phyloP scores from a whole-genome alignment of 129 eudicot species.

The Artemisia tridentata region DNA sequence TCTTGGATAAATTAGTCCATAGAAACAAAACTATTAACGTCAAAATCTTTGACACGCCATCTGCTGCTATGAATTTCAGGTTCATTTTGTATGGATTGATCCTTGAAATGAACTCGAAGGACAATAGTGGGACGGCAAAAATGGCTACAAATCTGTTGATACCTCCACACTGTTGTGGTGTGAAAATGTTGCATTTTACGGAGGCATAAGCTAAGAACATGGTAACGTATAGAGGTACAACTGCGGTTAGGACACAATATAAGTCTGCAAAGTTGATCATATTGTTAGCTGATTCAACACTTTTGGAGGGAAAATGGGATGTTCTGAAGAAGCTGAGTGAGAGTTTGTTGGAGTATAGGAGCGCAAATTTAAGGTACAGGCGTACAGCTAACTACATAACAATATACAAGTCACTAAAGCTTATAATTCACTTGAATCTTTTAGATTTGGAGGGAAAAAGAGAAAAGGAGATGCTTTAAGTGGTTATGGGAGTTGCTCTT shows the following conservation, averaged over 20 bases:
- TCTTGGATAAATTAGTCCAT: slow-evolving; percentile 42
- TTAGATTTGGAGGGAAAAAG: slow-evolving; percentile 4
- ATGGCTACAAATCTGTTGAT: slow-evolving; percentile 65
- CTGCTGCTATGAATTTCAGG: slow-evolving; percentile 67
- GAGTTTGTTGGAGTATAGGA: slow-evolving; percentile 16
- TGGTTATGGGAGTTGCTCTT: slow-evolving; percentile 9
- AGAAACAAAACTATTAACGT: slow-evolving; percentile 40
- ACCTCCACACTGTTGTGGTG: slow-evolving; percentile 60
- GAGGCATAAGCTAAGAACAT: slow-evolving; percentile 67
- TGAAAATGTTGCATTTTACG: slow-evolving; percentile 57
- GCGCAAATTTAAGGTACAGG: slow-evolving; percentile 21
- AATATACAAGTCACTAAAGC: slow-evolving; percentile 4
- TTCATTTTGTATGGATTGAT: slow-evolving; percentile 68
- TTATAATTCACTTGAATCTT: slow-evolving; percentile 6
- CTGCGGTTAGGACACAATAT: slow-evolving; percentile 55
- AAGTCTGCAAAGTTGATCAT: slow-evolving; percentile 55
- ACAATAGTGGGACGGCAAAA: slow-evolving; percentile 63
- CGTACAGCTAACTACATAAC: slow-evolving; percentile 1
- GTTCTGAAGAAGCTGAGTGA: slow-evolving; percentile 17
- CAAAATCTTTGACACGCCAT: slow-evolving; percentile 51
- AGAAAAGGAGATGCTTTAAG: slow-evolving; percentile 9
- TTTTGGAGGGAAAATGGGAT: slow-evolving; percentile 29
- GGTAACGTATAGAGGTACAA: slow-evolving; percentile 59
- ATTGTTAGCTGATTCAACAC: slow-evolving; percentile 8
- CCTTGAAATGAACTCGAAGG: slow-evolving; percentile 65